phyloP scores from a whole-genome alignment of 257 asterid species.

The Primulina tabacum region DNA sequence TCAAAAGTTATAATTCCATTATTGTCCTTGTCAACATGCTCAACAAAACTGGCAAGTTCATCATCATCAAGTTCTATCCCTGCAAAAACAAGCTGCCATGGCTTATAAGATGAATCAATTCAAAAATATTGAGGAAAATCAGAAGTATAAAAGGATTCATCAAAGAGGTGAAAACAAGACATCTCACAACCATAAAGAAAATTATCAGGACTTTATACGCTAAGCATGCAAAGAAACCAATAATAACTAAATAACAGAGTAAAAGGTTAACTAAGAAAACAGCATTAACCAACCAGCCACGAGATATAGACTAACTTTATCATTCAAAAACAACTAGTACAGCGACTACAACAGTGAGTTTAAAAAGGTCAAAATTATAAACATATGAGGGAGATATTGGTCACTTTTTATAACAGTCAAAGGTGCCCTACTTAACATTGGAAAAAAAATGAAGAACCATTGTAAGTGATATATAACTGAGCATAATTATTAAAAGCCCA shows the following conservation, averaged over 20 bases:
- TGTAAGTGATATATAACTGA: too few species aligned
- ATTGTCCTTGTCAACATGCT: constrained; percentile 91
- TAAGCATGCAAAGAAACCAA: not conserved
- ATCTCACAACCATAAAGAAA: not conserved
- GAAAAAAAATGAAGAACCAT: not conserved
- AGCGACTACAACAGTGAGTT: not conserved
- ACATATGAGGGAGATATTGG: not conserved
- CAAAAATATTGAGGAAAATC: not conserved
- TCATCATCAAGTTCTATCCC: constrained; percentile 89
- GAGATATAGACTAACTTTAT: not conserved
- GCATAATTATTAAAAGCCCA: not conserved
- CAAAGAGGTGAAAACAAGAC: not conserved
- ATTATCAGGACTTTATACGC: not conserved
- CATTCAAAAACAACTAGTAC: not conserved
- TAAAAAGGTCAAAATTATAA: too few species aligned
- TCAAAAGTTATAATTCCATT: constrained; percentile 92
- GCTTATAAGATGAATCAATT: constrained; percentile 55
- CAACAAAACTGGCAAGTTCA: constrained; percentile 95
- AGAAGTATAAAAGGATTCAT: not conserved
- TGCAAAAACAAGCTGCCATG: constrained; percentile 70
- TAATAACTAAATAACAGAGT: not conserved
- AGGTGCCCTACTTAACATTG: not conserved
- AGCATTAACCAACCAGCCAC: not conserved
- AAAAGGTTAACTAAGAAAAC: not conserved
- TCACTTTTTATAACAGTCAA: not conserved